Evolutionary conservation across 352 stramenopile species (phyloP), one percentile per base, ranked within the genome.

Genomic region (Phytopythium chamaehyphon): DNA sequence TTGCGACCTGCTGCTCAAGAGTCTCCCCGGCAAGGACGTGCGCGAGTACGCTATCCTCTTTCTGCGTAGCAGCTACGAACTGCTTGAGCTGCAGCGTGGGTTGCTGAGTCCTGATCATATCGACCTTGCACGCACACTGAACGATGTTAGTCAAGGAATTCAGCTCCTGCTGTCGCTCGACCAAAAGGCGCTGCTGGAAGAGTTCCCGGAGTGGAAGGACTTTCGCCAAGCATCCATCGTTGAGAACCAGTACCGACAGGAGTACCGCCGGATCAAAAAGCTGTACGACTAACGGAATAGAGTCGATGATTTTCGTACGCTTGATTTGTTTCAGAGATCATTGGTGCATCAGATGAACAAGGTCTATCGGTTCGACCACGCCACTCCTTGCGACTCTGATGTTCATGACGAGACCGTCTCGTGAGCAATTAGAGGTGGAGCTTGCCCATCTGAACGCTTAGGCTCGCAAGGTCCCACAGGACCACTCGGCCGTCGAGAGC

Each of bases 141-240:
- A 97, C 46, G 93, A 98, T 47, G 78, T 98, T 50, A 93, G 88
- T 22, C 88, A 97, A 45, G 85, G 75, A 21, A 95, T 98, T 49
- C 76, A 95, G 51, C 58, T 97, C 28, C 66, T 98, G 54, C 66
- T 98, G 9, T 94, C 85, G 9, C 79, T 86, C 51, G 79, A 95
- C 37, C 74, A 86, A 11, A 87, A 88, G 45, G 73, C 86, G 53
- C 66, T 98, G 45, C 71, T 96, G 19, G 71, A 86, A 11, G 82
- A 94, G 51, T 87, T 97, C 22, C 63, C 80, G 0, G 86, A 91
- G 52, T 94, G 90, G 76, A 73, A 76, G 52, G 87, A 88, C 46
- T 91, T 98, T 37, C 78, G 84, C 16, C 69, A 95, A 31, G 95
- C 90, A 14, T 97, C 89, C 9, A 65, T 87, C 23, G 78, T 96